Evolutionary conservation across 352 stramenopile genomes (phyloP).

Genomic region (Aphanomyces astaci): DNA sequence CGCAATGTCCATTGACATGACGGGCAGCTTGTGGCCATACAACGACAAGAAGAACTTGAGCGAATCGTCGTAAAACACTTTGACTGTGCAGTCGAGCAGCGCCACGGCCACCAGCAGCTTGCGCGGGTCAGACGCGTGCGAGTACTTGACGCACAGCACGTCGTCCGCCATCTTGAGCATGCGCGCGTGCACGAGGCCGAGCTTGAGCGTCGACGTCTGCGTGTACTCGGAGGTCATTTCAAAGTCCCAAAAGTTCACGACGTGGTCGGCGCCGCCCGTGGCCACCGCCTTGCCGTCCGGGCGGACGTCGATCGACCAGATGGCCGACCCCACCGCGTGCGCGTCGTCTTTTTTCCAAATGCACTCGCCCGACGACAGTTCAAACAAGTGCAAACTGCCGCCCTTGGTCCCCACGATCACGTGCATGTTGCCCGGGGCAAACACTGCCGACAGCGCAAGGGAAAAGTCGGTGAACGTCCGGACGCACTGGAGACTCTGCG

Average conservation of each 20-base stretch:
- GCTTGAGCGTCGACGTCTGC: constrained; percentile 42
- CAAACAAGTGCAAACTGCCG: constrained; percentile 89
- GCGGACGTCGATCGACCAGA: constrained; percentile 96
- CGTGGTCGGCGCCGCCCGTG: constrained; percentile 94
- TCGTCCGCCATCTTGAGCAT: constrained; percentile 98
- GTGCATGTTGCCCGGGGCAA: constrained; percentile 96
- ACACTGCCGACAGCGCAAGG: constrained; percentile 88
- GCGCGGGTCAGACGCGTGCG: constrained; percentile 81
- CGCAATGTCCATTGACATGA: constrained; percentile 97
- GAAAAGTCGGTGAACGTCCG: constrained; percentile 80
- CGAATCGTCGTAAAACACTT: constrained; percentile 99
- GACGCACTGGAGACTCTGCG: constrained; percentile 84
- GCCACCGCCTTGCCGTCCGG: constrained; percentile 88
- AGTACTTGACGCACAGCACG: constrained; percentile 96
- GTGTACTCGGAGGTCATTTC: constrained; percentile 60
- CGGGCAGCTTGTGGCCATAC: constrained; percentile 98
- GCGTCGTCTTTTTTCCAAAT: constrained; percentile 80
- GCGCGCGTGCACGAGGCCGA: constrained; percentile 90
- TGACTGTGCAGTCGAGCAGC: constrained; percentile 96
- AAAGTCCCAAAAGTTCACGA: constrained; percentile 99
- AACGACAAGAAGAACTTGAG: constrained; percentile 99
- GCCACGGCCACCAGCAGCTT: constrained; percentile 86
- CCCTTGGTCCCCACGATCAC: constrained; percentile 96
- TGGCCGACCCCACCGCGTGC: constrained; percentile 78
- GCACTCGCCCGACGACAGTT: constrained; percentile 93